Base-by-base conservation (phyloP, 495 filamentous ascomycete genomes). In the Penicillium pancosmium region DNA sequence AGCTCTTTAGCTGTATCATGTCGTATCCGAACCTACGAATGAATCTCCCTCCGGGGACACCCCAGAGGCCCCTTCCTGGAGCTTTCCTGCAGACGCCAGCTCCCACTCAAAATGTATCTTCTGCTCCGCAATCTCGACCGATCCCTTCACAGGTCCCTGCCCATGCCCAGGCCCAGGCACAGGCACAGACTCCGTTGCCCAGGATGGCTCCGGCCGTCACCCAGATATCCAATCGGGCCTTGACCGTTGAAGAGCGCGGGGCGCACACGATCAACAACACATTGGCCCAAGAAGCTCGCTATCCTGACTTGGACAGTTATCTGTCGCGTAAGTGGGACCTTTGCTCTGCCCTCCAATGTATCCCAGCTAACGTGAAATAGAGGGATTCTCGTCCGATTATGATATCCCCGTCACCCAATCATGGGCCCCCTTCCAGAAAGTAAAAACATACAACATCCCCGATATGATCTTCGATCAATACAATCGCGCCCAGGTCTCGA, bases 331-430 rank as follows among this genome's bases (percentile, higher is more conserved):
- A 80, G 89, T 86, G 4, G 4, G 15, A 13, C 36, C 15, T 38
- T 38, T 38, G 0, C 11, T 38, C 36, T 38, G 11, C 15, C 36
- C 11, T 38, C 21, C 27, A 15, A 33, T 33, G 1, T 34, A 43
- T 52, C 16, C 34, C 18, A 23, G 61, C 59, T 60, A 47, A 66
- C 43, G 33, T 48, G 58, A 5, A 55, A 36, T 57, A 86, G 92
- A 97, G 78, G 89, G 89, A 65, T 88, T 87, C 68, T 96, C 92
- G 1, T 92, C 90, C 61, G 92, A 97, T 63, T 98, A 98, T 74
- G 92, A 97, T 64, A 71, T 96, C 23, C 75, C 82, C 52, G 73
- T 78, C 7, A 71, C 78, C 16, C 66, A 77, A 60, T 81, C 93
- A 66, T 96, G 92, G 91, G 86, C 88, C 21, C 94, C 94, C 2